Conservation (phyloP, 1,139 yeast genomes). For the Candida sanyaensis region DNA sequence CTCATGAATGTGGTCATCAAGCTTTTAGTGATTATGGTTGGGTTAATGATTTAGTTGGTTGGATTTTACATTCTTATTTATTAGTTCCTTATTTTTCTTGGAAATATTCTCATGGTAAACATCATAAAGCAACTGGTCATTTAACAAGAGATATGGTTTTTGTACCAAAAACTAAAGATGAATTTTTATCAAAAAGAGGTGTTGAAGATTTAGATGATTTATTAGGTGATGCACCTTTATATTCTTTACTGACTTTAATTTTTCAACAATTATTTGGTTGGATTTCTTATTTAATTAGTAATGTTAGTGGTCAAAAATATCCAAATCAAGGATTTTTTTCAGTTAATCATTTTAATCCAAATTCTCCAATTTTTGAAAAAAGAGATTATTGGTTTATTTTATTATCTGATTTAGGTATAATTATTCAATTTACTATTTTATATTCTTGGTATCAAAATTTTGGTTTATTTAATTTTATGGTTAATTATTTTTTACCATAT, state of each 20-base stretch:
- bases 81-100: conserved; percentile 86
- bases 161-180: conserved; percentile 67
- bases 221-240: conserved; percentile 74
- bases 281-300: conserved; percentile 61
- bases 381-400: conserved; percentile 71
- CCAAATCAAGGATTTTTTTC: conserved; percentile 42
- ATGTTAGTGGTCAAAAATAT: conserved; percentile 77
- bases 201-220: conserved; percentile 54
- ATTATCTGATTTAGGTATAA: conserved; percentile 71
- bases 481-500: conserved; percentile 80
- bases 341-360: conserved; percentile 64
- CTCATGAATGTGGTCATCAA: conserved; percentile 90
- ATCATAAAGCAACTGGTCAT: conserved; percentile 88
- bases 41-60: conserved; percentile 76
- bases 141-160: conserved; percentile 81
- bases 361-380: conserved; percentile 70
- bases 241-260: conserved; percentile 54
- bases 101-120: conserved; percentile 82
- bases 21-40: conserved; percentile 74
- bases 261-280: conserved; percentile 81
- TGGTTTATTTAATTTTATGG: conserved; percentile 64
- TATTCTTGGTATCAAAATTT: conserved; percentile 64
- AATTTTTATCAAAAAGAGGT: conserved; percentile 43
- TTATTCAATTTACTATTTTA: conserved; percentile 52
- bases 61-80: conserved; percentile 77